Percentiles rank a stretch among this genome's conserved stretches.
Evolutionary conservation across 768 basidiomycete genomes (phyloP).

Genomic region (Pleurotus tuber-regium): DNA sequence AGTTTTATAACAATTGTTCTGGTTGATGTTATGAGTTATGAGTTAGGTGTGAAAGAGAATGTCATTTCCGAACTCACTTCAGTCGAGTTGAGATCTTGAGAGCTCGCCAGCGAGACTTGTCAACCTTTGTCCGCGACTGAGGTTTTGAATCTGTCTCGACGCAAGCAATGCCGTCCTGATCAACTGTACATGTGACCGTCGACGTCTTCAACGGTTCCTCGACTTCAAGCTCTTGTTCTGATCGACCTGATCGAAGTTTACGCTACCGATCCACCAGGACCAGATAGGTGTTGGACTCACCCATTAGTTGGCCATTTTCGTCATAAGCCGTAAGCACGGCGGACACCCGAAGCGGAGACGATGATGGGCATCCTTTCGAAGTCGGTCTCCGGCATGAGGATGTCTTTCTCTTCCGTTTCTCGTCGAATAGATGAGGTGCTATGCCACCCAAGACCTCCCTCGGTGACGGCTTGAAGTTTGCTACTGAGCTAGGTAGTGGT

Average conservation of each 20-base stretch:
- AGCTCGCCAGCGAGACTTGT: conserved; percentile 2
- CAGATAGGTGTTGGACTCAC: neutral
- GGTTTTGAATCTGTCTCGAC: conserved; percentile 7
- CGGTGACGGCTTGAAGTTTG: conserved; percentile 32
- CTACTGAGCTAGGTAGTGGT: conserved; percentile 14
- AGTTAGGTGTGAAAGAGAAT: neutral
- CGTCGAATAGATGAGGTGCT: conserved; percentile 45
- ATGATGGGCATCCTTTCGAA: conserved; percentile 10
- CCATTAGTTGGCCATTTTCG: conserved; percentile 17
- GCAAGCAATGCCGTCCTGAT: neutral
- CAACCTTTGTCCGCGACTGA: neutral
- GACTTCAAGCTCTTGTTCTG: conserved; percentile 9
- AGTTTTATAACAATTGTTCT: conserved; percentile 10
- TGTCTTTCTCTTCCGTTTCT: conserved; percentile 25
- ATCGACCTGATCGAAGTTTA: conserved; percentile 1
- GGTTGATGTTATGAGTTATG: neutral
- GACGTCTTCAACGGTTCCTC: conserved; percentile 2
- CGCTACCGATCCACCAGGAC: neutral
- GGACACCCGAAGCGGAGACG: conserved; percentile 31
- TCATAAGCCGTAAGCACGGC: conserved; percentile 29
- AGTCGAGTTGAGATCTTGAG: conserved; percentile 6
- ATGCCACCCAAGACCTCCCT: conserved; percentile 42
- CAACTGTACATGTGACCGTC: conserved; percentile 4
- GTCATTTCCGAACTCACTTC: neutral
- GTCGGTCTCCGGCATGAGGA: conserved; percentile 17